Base-by-base conservation (phyloP, 768 basidiomycete species). In the Tylopilus felleus region DNA sequence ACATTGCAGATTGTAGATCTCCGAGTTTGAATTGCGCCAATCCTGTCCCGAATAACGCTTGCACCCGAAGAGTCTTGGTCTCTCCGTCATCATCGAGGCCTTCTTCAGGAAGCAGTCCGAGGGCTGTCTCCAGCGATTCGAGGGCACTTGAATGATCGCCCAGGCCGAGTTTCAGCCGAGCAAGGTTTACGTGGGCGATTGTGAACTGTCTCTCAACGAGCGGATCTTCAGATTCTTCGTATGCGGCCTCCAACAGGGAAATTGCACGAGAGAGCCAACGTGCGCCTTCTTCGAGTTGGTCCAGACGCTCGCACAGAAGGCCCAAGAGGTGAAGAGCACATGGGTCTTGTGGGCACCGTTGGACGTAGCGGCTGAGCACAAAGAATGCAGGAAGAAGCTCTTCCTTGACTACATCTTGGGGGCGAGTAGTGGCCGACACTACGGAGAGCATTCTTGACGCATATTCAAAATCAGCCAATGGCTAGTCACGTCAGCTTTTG, bases 191-290 rank as follows among this genome's bases (percentile, higher is more conserved):
- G 57, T 94, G 89, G 0, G 94, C 90, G 36, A 93, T 82, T 6
- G 81, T 83, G 64, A 88, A 99, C 49, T 81, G 85, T 47, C 77
- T 73, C 70, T 98, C 97, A 12, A 92, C 82, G 22, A 76, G 73
- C 1, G 85, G 71, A 49, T 92, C 87, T 69, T 99, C 97, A 14
- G 81, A 82, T 49, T 88, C 84, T 67, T 99, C 97, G 72, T 97
- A 99, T 25, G 80, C 79, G 2, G 82, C 78, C 69, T 98, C 96
- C n/a, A 98, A 74, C 10, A 93, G 75, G 4, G 69, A 55, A 14
- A 92, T 90, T 1, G 88, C 84, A 27, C 77, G 78, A 31, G 75
- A 69, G 38, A 94, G 75, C 31, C 83, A 73, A 23, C 75, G 70
- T 16, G 77, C 72, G 7, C 84, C 90, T 27, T 83, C 75, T 16